phyloP scores from a whole-genome alignment of 2,329 filamentous ascomycete species.

The Beauveria varroae region DNA sequence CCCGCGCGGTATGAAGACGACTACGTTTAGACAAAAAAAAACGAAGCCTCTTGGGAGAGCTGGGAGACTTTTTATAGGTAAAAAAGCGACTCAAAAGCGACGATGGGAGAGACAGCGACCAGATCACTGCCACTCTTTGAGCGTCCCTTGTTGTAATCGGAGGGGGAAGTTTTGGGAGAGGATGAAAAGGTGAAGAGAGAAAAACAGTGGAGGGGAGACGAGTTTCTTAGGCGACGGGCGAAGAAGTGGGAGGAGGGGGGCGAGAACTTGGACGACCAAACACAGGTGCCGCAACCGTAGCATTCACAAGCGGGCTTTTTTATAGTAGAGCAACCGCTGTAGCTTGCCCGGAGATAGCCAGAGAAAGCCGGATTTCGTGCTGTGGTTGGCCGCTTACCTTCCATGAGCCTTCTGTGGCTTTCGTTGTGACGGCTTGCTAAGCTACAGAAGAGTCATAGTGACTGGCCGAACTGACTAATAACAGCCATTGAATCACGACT shows the following conservation, averaged over 20 bases:
- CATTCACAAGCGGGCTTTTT: neutral
- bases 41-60: constrained; percentile 8
- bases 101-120: constrained; percentile 31
- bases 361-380: neutral
- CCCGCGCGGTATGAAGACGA: constrained; percentile 8
- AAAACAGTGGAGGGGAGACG: constrained; percentile 19
- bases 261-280: neutral
- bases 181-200: constrained; percentile 19
- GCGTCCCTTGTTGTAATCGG: constrained; percentile 26
- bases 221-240: constrained; percentile 14
- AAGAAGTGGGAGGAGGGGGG: constrained; percentile 10
- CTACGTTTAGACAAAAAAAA: constrained; percentile 7
- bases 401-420: neutral
- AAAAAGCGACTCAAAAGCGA: constrained; percentile 24
- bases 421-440: constrained; percentile 2
- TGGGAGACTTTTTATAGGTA: constrained; percentile 9
- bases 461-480: constrained; percentile 9
- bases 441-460: constrained; percentile 3
- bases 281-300: neutral
- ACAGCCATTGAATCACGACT: neutral
- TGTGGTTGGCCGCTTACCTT: neutral
- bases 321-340: neutral
- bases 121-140: constrained; percentile 33
- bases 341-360: constrained; percentile 6
- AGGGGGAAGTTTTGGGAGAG: constrained; percentile 18